Conservation (phyloP, 208 protist genomes). For the Leishmania braziliensis region DNA sequence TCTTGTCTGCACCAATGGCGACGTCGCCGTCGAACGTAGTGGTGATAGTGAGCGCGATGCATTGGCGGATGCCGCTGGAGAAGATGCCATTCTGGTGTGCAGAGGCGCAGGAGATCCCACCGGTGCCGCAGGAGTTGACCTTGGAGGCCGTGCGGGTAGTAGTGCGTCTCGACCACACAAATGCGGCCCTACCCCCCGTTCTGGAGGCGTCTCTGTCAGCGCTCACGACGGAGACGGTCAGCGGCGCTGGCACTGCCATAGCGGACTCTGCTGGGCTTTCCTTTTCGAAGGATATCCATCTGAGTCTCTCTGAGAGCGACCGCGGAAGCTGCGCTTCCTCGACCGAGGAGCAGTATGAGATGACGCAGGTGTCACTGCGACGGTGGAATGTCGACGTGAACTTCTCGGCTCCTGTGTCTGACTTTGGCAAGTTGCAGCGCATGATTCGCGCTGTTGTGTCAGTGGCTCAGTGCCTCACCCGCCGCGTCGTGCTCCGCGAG, state of each 20-base stretch:
- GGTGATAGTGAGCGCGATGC: slow-evolving; percentile 17
- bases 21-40: slow-evolving; percentile 13
- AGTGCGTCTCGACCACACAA: slow-evolving; percentile 7
- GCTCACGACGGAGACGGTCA: slow-evolving; percentile 24
- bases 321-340: slow-evolving; percentile 31
- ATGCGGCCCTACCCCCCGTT: not conserved
- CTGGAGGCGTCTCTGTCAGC: slow-evolving; percentile 10
- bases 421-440: slow-evolving; percentile 30
- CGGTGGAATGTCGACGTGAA: slow-evolving; percentile 27
- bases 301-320: slow-evolving; percentile 30
- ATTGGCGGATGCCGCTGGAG: slow-evolving; percentile 16
- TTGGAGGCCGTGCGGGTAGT: slow-evolving; percentile 20
- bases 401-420: slow-evolving; percentile 15
- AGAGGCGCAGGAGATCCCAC: slow-evolving; percentile 21
- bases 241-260: not conserved
- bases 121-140: slow-evolving; percentile 16
- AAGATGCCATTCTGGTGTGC: slow-evolving; percentile 36
- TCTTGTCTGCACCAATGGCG: not conserved
- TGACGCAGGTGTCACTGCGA: slow-evolving; percentile 20
- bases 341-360: slow-evolving; percentile 21
- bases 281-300: slow-evolving; percentile 13
- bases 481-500: slow-evolving; percentile 16
- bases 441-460: slow-evolving; percentile 12
- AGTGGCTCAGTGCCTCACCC: slow-evolving; percentile 11
- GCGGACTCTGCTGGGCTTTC: slow-evolving; percentile 1